Evolutionary conservation across 768 basidiomycete species (phyloP), one percentile per base, ranked within the genome.

Genomic region (Lactifluus volemus): DNA sequence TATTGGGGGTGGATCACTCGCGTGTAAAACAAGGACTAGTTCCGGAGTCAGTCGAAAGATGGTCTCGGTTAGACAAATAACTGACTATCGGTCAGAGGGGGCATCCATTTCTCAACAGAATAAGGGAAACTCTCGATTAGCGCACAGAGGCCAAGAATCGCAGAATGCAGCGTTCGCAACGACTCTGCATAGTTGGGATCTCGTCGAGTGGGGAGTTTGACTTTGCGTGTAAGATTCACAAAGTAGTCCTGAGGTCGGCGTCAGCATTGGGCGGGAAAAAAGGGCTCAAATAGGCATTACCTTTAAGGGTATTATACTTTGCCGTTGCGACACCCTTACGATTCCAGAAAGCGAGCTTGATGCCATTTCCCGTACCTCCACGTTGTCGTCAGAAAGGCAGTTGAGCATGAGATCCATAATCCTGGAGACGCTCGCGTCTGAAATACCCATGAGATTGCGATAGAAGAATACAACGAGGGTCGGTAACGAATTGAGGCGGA

Each of bases 361-460:
- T 25, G 91, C 89, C 83, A 89, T 93, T 71, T 92, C 89, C 64
- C 93, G 82, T 44, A 97, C 93, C 74, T 97, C 93, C 48, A 93
- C 86, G 68, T 94, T 95, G 70, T 92, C 90, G 70, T 97, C 93
- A 10, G 83, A 79, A 55, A 97, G 75, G 71, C 93, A 95, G 57
- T 87, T 85, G 15, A 92, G 78, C 55, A 95, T 76, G 34, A 90
- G 84, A 61, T 92, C 90, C 84, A 93, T 85, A 63, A 92, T 82
- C 67, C 79, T 82, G 32, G 81, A 77, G 49, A 90, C 80, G 41
- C 82, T 83, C 19, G 78, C 73, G 51, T 85, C 79, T 41, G 89
- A 83, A 51, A 95, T 82, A 57, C 85, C 81, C 61, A 92, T 74
- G 58, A 95, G 79, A 70, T 95, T 93, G 50, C 92, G 83, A 73